phyloP scores from a whole-genome alignment of 768 basidiomycete genomes.

The Collybia mongolica region DNA sequence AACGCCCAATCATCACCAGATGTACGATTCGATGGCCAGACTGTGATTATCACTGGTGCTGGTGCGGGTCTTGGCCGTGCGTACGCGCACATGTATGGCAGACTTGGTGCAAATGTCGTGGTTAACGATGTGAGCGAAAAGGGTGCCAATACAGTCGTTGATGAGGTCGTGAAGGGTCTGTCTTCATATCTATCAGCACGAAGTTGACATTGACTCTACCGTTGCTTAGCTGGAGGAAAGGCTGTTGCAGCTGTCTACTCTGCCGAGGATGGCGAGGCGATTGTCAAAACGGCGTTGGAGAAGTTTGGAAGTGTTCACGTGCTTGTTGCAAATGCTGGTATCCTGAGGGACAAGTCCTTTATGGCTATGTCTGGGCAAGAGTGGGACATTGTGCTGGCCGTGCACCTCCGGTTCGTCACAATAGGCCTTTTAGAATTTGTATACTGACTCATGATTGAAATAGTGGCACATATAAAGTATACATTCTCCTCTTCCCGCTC shows the following conservation, averaged over 20 bases:
- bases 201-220: background rate
- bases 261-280: slow-evolving; percentile 87
- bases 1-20: slow-evolving; percentile 69
- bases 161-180: slow-evolving; percentile 79
- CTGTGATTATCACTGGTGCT: slow-evolving; percentile 91
- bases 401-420: slow-evolving; percentile 67
- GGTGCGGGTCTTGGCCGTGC: slow-evolving; percentile 92
- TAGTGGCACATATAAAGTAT: slow-evolving; percentile 83
- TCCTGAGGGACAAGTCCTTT: slow-evolving; percentile 93
- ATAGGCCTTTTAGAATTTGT: background rate
- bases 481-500: background rate
- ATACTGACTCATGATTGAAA: slow-evolving; percentile 20
- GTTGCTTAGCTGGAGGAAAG: slow-evolving; percentile 75
- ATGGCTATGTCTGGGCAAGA: slow-evolving; percentile 85
- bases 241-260: slow-evolving; percentile 82
- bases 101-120: slow-evolving; percentile 94
- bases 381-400: slow-evolving; percentile 89
- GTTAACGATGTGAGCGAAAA: slow-evolving; percentile 94
- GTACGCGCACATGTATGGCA: slow-evolving; percentile 90
- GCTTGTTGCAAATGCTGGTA: slow-evolving; percentile 90
- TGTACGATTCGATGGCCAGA: slow-evolving; percentile 86
- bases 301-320: slow-evolving; percentile 88
- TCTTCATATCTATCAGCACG: background rate
- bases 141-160: slow-evolving; percentile 77
- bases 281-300: slow-evolving; percentile 84